A percentile compares a stretch with the other conserved stretches of the same genome.
Conservation (phyloP, 345 rosid species). For the Eucalyptus urophylla region DNA sequence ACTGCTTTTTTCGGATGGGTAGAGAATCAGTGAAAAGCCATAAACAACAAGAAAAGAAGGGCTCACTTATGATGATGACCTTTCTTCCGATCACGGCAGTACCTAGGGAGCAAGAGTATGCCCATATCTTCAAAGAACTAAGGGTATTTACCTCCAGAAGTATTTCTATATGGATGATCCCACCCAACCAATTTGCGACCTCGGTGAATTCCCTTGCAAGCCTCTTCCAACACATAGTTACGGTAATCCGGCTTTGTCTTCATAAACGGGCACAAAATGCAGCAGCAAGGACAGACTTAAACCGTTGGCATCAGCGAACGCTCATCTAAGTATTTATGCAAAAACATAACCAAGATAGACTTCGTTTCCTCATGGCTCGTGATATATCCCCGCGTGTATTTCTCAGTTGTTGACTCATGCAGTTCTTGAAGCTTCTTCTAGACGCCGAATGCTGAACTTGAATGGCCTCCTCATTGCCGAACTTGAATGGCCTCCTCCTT, state of each 20-base stretch:
- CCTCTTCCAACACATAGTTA: not conserved
- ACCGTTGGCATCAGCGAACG: not conserved
- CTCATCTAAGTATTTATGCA: too few relatives aligned
- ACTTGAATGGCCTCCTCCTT: too few relatives aligned
- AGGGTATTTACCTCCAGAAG: not conserved
- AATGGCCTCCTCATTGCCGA: too few relatives aligned
- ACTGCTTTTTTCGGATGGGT: too few relatives aligned
- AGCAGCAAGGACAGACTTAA: not conserved
- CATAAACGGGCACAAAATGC: not conserved
- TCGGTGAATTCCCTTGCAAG: not conserved
- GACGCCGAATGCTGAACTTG: not conserved
- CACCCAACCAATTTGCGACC: not conserved
- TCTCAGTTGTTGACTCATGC: not conserved
- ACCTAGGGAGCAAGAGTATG: too few relatives aligned
- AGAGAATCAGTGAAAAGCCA: too few relatives aligned
- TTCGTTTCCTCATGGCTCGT: not conserved
- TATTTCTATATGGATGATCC: too few relatives aligned
- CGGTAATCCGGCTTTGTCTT: not conserved
- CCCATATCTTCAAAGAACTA: too few relatives aligned
- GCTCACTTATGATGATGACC: too few relatives aligned
- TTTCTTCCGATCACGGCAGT: too few relatives aligned
- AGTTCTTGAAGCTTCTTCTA: not conserved
- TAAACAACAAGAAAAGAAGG: too few relatives aligned
- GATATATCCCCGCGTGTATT: rapidly evolving
- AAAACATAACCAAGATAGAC: too few relatives aligned